Conservation (phyloP, 2,329 filamentous ascomycete genomes). For the Trichoderma sp. region DNA sequence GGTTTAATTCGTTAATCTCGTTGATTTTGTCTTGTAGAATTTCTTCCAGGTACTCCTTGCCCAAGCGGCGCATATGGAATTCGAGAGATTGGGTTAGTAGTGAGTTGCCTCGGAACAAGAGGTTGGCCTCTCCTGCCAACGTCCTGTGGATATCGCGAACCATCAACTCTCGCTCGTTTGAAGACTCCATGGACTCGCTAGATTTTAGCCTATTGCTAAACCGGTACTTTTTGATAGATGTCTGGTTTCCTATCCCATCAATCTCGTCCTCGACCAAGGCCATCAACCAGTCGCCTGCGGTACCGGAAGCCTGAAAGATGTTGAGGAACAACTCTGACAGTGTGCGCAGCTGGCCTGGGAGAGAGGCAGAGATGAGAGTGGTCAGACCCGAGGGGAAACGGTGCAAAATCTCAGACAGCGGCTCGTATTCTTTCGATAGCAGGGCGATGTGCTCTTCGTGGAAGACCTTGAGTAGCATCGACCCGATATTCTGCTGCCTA, state of each 20-base stretch:
- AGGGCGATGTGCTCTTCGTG: slow-evolving; percentile 90
- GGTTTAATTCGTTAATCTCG: slow-evolving; percentile 88
- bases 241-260: slow-evolving; percentile 84
- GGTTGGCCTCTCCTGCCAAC: slow-evolving; percentile 83
- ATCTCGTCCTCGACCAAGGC: slow-evolving; percentile 95
- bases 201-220: slow-evolving; percentile 72
- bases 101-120: slow-evolving; percentile 94
- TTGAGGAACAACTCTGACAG: slow-evolving; percentile 86
- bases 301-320: slow-evolving; percentile 91
- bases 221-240: slow-evolving; percentile 70
- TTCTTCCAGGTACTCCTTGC: slow-evolving; percentile 89
- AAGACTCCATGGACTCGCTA: slow-evolving; percentile 60
- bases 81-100: slow-evolving; percentile 91
- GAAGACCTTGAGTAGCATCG: slow-evolving; percentile 79
- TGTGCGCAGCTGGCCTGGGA: slow-evolving; percentile 76
- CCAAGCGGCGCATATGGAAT: slow-evolving; percentile 91
- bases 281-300: slow-evolving; percentile 86
- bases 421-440: slow-evolving; percentile 80
- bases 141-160: slow-evolving; percentile 79
- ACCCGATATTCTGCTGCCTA: slow-evolving; percentile 73
- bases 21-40: slow-evolving; percentile 80
- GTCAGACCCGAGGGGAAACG: slow-evolving; percentile 83
- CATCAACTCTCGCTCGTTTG: slow-evolving; percentile 67
- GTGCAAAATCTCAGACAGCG: slow-evolving; percentile 80
- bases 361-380: slow-evolving; percentile 75